Evolutionary conservation across 1,284 basidiomycete genomes (phyloP).

Genomic region (Volvariella surrecta): DNA sequence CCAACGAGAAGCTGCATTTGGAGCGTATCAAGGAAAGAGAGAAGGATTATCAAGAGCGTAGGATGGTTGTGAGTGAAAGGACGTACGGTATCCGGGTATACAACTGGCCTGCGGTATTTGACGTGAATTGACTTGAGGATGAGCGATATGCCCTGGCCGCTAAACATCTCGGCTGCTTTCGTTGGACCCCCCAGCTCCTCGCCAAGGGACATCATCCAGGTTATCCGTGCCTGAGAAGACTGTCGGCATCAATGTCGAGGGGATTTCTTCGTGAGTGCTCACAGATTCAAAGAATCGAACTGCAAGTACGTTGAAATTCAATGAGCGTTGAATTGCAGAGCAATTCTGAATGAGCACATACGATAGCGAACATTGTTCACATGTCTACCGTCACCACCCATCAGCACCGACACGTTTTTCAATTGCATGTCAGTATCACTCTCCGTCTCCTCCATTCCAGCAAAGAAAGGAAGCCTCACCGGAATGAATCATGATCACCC

Average conservation of each 20-base stretch:
- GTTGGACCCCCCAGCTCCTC: conserved; percentile 48
- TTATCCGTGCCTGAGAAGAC: conserved; percentile 43
- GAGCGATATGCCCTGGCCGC: conserved; percentile 53
- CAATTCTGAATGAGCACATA: conserved; percentile 27
- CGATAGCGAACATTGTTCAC: conserved; percentile 72
- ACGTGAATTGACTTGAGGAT: conserved; percentile 65
- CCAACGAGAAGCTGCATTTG: conserved; percentile 63
- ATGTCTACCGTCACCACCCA: too few species aligned
- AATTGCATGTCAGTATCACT: too few species aligned
- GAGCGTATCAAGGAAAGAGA: conserved; percentile 3
- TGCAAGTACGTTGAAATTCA: conserved; percentile 14
- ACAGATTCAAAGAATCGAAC: conserved; percentile 66
- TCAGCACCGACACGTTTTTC: too few species aligned
- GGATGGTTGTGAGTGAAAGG: conserved; percentile 2
- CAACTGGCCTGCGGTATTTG: conserved; percentile 58
- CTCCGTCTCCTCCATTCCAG: too few species aligned
- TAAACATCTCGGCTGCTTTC: conserved; percentile 45
- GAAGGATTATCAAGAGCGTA: neutral
- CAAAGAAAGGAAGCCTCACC: conserved; percentile 32
- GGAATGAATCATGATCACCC: conserved; percentile 72
- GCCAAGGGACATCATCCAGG: conserved; percentile 52
- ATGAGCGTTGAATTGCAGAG: neutral
- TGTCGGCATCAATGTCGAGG: conserved; percentile 1
- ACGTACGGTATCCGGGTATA: conserved; percentile 62
- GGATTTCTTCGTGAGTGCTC: conserved; percentile 12